Percentiles rank a stretch among this genome's conserved stretches.
Evolutionary conservation across 352 stramenopile species (phyloP).

Genomic region (Thalassiosira allenii): DNA sequence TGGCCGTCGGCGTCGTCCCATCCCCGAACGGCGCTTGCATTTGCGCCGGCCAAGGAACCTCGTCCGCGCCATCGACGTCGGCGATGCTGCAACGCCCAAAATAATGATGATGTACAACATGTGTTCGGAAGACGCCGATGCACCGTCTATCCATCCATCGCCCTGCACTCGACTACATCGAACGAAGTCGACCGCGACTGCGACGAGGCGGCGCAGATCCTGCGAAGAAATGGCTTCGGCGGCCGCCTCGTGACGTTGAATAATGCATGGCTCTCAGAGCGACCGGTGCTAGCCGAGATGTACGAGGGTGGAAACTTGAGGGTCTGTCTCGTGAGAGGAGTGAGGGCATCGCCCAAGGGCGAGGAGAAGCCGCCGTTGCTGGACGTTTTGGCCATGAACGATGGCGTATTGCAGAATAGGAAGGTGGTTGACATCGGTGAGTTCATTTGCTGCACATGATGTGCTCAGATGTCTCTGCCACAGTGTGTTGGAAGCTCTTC

Average conservation of each 20-base stretch:
- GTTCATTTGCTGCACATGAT: conserved; percentile 5
- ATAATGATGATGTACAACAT: too few species aligned
- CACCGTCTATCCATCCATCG: too few species aligned
- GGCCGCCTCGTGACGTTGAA: conserved; percentile 37
- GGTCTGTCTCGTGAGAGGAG: conserved; percentile 51
- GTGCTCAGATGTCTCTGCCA: background rate
- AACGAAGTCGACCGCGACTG: background rate
- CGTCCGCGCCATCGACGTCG: too few species aligned
- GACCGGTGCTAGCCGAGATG: conserved; percentile 61
- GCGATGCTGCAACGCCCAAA: too few species aligned
- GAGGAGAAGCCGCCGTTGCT: conserved; percentile 41
- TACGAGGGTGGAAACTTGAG: conserved; percentile 56
- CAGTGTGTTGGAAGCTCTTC: background rate
- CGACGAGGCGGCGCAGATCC: conserved; percentile 18
- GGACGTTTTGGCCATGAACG: conserved; percentile 39
- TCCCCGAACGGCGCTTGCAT: too few species aligned
- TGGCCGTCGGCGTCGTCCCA: too few species aligned
- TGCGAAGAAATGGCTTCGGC: conserved; percentile 51
- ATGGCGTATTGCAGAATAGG: conserved; percentile 32
- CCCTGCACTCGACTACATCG: conserved; percentile 28
- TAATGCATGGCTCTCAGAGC: conserved; percentile 15
- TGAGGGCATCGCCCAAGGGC: conserved; percentile 17
- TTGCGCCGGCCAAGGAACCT: too few species aligned
- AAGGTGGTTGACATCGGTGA: conserved; percentile 47
- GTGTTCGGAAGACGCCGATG: too few species aligned